Percentiles rank a stretch among this genome's conserved stretches.
phyloP scores from a whole-genome alignment of 768 basidiomycete genomes.

The Leccinum uliginosum region DNA sequence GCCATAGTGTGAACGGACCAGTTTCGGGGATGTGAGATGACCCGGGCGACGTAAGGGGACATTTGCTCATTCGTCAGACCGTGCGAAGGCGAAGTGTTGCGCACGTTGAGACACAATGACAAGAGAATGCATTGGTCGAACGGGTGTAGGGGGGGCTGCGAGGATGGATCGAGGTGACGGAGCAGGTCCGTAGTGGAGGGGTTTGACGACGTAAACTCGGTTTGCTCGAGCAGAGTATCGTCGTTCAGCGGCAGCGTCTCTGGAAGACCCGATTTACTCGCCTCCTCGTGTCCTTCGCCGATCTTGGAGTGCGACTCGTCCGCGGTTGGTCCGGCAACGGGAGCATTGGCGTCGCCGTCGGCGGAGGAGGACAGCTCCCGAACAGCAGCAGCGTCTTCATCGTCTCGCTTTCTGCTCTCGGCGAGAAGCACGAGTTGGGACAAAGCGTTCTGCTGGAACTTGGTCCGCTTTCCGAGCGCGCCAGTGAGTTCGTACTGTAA shows the following conservation, averaged over 20 bases:
- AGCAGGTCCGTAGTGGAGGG: conserved; percentile 48
- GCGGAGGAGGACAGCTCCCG: conserved; percentile 3
- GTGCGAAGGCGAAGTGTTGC: conserved; percentile 84
- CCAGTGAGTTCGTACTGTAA: conserved; percentile 91
- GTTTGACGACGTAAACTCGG: conserved; percentile 79
- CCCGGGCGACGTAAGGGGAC: conserved; percentile 85
- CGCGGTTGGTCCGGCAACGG: background rate
- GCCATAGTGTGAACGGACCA: conserved; percentile 99
- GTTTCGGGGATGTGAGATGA: conserved; percentile 84
- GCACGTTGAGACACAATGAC: conserved; percentile 83
- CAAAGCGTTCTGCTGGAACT: conserved; percentile 81
- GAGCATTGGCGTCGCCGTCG: background rate
- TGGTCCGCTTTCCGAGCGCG: conserved; percentile 88
- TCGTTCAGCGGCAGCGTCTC: conserved; percentile 84
- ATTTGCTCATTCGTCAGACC: conserved; percentile 92
- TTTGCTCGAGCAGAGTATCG: conserved; percentile 93
- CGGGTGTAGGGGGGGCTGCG: conserved; percentile 85
- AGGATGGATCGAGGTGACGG: conserved; percentile 71
- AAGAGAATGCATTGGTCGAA: conserved; percentile 93
- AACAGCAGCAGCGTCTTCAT: conserved; percentile 2
- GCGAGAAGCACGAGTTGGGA: conserved; percentile 93
- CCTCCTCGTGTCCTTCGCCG: conserved; percentile 1
- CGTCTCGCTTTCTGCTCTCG: conserved; percentile 58
- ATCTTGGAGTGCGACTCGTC: conserved; percentile 8
- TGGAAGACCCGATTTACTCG: conserved; percentile 43